These are phyloP conservation scores for Yamadazyma pseudoaaseri DNA, from an alignment of 1,139 yeast genomes.

Conservation along the genomic window DNA sequence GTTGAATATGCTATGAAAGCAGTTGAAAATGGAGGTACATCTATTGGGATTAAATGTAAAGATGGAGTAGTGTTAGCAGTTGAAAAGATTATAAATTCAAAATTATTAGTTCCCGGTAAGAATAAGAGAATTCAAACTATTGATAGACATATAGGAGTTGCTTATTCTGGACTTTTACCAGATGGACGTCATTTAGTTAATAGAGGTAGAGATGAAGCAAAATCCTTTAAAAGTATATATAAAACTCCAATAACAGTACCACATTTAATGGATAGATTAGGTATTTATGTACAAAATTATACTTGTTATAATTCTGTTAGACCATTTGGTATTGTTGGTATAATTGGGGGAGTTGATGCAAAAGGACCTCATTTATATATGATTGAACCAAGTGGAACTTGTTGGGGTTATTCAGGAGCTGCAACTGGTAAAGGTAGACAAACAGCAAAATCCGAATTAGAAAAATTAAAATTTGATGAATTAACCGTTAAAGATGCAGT, in stretches of 20 bases:
- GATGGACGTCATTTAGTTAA: conserved; percentile 94
- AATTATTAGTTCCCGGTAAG: conserved; percentile 83
- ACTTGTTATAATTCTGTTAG: conserved; percentile 96
- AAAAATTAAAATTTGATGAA: conserved; percentile 74
- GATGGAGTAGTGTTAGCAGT: conserved; percentile 97
- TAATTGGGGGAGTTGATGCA: conserved; percentile 89
- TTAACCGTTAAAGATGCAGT: conserved; percentile 79
- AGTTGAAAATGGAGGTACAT: conserved; percentile 95
- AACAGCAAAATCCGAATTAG: conserved; percentile 92
- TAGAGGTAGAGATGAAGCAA: conserved; percentile 91
- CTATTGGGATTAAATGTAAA: conserved; percentile 86
- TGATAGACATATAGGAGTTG: conserved; percentile 92
- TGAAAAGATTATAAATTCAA: conserved; percentile 85
- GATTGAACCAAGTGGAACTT: conserved; percentile 96
- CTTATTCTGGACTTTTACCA: conserved; percentile 90
- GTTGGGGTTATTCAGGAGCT: conserved; percentile 97
- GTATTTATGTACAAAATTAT: conserved; percentile 91
- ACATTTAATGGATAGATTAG: conserved; percentile 82
- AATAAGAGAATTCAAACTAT: conserved; percentile 89
- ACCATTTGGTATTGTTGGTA: conserved; percentile 92
- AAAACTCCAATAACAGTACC: conserved; percentile 77
- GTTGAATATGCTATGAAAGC: conserved; percentile 98
- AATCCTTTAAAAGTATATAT: conserved; percentile 73
- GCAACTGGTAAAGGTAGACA: conserved; percentile 99
- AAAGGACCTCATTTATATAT: conserved; percentile 90